Evolutionary conservation across 2,329 filamentous ascomycete species (phyloP), one percentile per base, ranked within the genome.

Genomic region (Talaromyces rugulosus): DNA sequence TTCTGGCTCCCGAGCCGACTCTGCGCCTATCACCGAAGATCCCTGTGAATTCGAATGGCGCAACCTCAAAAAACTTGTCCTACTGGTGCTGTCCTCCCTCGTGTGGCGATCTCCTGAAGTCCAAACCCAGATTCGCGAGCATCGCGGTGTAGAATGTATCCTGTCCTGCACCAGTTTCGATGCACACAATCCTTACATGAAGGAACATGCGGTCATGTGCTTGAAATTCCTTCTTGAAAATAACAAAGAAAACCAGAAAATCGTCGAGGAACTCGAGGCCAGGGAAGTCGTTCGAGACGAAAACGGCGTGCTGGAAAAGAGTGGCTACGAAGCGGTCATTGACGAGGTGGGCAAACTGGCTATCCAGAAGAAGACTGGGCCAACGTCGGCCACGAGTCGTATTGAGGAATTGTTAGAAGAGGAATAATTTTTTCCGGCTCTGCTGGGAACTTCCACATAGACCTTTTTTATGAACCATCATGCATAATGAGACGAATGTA

Each of bases 91-190:
- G 11, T 93, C 91, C 0, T 92, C 90, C 0, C 85, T 98, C 0
- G 87, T 97, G 3, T 96, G 95, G 82, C 95, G 95, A 56, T 91
- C 90, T 68, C 84, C 89, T 0, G 85, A 87, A 8, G 93, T 97
- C 0, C 94, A 98, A 75, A 87, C 89, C 68, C 94, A 97, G 73
- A 91, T 98, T 65, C 86, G 96, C 52, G 85, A 87, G 56, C 86
- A 94, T 69, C 90, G 92, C 66, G 94, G 94, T 50, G 90, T 98
- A 51, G 90, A 96, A 67, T 88, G 91, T 0, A 83, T 98, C 23
- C 84, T 97, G 16, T 92, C 92, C 70, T 96, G 92, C 76, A 97
- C 92, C 69, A 85, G 88, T 34, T 95, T 95, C 72, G 94, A 98
- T 72, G 92, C 94, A 68, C 87, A 96, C 77, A 97, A 97, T 71